These are phyloP conservation scores for Rhododendron mucronatum DNA, from an alignment of 148 eudicot species.

Conservation along the genomic window DNA sequence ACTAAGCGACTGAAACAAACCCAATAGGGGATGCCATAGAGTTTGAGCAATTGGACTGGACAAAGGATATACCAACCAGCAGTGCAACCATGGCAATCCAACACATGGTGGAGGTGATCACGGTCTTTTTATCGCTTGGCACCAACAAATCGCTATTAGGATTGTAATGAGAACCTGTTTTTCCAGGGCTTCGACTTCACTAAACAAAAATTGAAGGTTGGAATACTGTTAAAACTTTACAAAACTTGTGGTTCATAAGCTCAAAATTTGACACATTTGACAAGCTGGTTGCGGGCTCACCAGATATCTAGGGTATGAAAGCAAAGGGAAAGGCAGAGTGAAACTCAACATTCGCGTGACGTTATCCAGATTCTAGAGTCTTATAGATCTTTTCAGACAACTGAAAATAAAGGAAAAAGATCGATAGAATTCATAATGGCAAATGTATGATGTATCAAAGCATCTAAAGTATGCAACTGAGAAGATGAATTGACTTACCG, in stretches of 20 bases:
- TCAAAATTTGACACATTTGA: neutral
- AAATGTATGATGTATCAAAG: neutral
- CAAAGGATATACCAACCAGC: slow-evolving; percentile 30
- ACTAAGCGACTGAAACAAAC: slow-evolving; percentile 14
- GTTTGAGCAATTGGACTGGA: slow-evolving; percentile 40
- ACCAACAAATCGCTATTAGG: slow-evolving; percentile 47
- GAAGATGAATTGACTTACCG: slow-evolving; percentile 26
- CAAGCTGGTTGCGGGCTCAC: slow-evolving; percentile 19
- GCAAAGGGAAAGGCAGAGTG: slow-evolving; percentile 47
- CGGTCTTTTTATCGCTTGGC: slow-evolving; percentile 26
- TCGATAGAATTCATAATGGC: neutral
- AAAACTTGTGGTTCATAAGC: neutral
- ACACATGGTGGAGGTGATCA: slow-evolving; percentile 46
- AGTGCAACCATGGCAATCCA: slow-evolving; percentile 48
- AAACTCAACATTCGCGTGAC: slow-evolving; percentile 33
- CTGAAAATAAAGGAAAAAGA: slow-evolving; percentile 15
- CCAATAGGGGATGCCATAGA: slow-evolving; percentile 45
- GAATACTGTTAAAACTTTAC: neutral
- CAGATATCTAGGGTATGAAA: slow-evolving; percentile 50
- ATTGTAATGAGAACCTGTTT: slow-evolving; percentile 48
- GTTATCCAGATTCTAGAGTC: slow-evolving; percentile 19
- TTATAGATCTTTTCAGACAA: slow-evolving; percentile 41
- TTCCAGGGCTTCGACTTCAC: slow-evolving; percentile 51
- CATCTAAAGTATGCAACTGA: neutral
- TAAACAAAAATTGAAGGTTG: neutral